Base-by-base conservation (phyloP, 352 stramenopile genomes). In the Thalassiosira ordinaria region DNA sequence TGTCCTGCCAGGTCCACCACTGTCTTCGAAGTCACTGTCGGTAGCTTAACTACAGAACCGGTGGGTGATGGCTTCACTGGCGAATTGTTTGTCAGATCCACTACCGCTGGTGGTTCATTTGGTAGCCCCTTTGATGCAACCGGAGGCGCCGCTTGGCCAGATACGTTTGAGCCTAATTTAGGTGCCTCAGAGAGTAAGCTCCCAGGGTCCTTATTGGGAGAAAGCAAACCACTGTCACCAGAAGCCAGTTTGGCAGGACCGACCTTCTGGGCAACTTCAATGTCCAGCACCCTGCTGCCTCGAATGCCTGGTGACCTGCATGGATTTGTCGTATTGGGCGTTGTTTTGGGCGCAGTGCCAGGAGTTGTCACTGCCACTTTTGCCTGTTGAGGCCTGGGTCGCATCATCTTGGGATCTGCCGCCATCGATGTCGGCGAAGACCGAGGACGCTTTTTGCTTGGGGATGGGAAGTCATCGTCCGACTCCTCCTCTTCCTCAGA, bases 401-500 rank as follows among this genome's bases (percentile, higher is more conserved):
- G 37, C 16, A 16, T 47, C 16, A 16, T 47, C 37, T 47, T 47
- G 8, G 16, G 16, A 16, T 47, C 16, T 16, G 8, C 16, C 37
- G 37, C 37, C 37, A 47, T 16, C 16, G 37, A 16, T 47, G n/a
- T n/a, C n/a, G n/a, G n/a, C n/a, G n/a, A n/a, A n/a, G n/a, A n/a
- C n/a, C n/a, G n/a, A n/a, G n/a, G 51, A 18, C 70, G 80, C 39
- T 77, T 70, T 27, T 60, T 75, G 9, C 56, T 73, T 5, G 74
- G 62, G 9, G 53, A 79, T 57, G 51, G 65, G 72, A 65, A 78
- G 27, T 76, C 66, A 52, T 86, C 78, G 29, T 85, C 69, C 18
- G 53, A 65, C 6, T 59, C 41, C 18, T 47, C 66, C 13, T 65
- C 49, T 14, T 55, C 69, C 62, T 26, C 31, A 66, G 57, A 66